Evolutionary conservation across 2,329 filamentous ascomycete genomes (phyloP).

Genomic region (Conoideocrella luteorostrata): DNA sequence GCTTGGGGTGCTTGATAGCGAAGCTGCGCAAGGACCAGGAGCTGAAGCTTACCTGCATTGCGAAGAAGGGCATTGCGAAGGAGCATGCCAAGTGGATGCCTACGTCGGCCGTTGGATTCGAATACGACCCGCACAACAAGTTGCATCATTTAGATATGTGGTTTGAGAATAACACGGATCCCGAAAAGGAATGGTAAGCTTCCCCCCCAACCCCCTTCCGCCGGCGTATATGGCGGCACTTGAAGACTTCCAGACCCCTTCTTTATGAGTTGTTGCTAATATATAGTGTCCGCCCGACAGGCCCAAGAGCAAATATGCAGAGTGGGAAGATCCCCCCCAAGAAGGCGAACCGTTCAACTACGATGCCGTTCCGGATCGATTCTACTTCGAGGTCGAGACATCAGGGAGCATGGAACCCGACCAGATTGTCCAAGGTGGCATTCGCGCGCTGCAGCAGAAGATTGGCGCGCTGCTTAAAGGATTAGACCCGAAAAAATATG

Average conservation of each 20-base stretch:
- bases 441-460: constrained; percentile 84
- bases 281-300: too few relatives aligned
- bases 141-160: constrained; percentile 86
- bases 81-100: constrained; percentile 98
- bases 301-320: constrained; percentile 76
- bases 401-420: constrained; percentile 86
- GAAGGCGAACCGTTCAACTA: constrained; percentile 88
- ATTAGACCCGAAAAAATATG: constrained; percentile 40
- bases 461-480: constrained; percentile 69
- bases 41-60: constrained; percentile 82
- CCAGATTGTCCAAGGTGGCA: constrained; percentile 79
- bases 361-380: constrained; percentile 73
- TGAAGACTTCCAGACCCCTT: too few relatives aligned
- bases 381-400: constrained; percentile 92
- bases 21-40: constrained; percentile 89
- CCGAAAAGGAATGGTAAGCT: constrained; percentile 74
- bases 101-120: constrained; percentile 85
- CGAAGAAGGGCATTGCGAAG: constrained; percentile 98
- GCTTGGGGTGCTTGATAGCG: constrained; percentile 76
- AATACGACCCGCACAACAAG: constrained; percentile 98
- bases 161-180: constrained; percentile 73
- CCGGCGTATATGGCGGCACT: too few relatives aligned
- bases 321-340: constrained; percentile 71
- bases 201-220: not conserved
- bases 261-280: too few relatives aligned